Base-by-base conservation (phyloP, 768 basidiomycete species). In the Leccinum longicurvipes region DNA sequence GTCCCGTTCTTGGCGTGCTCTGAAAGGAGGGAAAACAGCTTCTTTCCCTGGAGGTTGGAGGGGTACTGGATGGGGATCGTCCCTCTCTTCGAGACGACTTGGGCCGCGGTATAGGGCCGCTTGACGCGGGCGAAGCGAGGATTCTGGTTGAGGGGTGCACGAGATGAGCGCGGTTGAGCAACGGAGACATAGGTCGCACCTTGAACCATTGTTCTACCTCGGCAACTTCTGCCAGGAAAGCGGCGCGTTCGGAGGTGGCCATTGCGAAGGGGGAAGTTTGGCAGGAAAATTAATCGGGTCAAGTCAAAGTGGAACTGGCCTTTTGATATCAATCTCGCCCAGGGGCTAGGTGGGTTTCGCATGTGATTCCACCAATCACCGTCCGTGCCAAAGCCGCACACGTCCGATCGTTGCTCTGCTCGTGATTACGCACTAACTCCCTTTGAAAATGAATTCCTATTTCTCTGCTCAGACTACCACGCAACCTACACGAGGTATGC, bases 71-170 rank as follows among this genome's bases (percentile, higher is more conserved):
- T 87, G 10, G 81, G 78, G 52, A 99, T 73, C 4, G 90, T 93
- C 8, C 97, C 97, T 31, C 96, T 83, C 76, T 98, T 98, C 19
- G 90, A 80, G 58, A 98, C 94, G 63, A 98, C 95, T 58, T 98
- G 87, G 23, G 85, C 86, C 11, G 96, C 93, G 46, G 89, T 87
- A 76, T 98, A 99, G 4, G 94, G 95, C 23, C 97, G 87, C 61
- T 81, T 86, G n/a, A 89, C 86, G 66, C 86, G 81, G 24, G 84
- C 81, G 73, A 95, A 99, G 32, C 97, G 91, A 19, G 91, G 85
- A 66, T 74, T 85, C 95, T 98, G 66, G 10, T 41, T 49, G n/a
- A 41, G 19, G 21, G 17, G 3, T 41, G 28, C 0, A 17, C 27
- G 29, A 29, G 50, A 21, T 49, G 21, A 24, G 10, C 23, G 6